Evolutionary conservation across 495 filamentous ascomycete genomes (phyloP).

Genomic region (Zalerion maritima): DNA sequence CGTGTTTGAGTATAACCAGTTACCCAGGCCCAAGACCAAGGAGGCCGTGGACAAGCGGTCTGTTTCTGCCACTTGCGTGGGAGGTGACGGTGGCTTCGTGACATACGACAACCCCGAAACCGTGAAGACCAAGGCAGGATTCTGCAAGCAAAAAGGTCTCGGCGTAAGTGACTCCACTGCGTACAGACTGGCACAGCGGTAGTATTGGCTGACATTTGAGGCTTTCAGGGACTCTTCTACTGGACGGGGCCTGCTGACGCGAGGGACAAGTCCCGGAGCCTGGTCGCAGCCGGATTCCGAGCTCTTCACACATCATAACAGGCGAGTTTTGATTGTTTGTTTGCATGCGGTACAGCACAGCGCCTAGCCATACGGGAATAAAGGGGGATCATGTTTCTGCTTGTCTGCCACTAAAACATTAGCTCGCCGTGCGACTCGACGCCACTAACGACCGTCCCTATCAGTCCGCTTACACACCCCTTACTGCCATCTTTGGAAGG

Average conservation of each 20-base stretch:
- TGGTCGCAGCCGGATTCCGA: conserved; percentile 62
- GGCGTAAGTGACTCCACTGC: conserved; percentile 30
- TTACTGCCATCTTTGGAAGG: too few relatives aligned
- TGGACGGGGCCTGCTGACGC: conserved; percentile 80
- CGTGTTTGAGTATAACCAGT: conserved; percentile 64
- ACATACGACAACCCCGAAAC: conserved; percentile 76
- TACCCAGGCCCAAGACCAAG: conserved; percentile 55
- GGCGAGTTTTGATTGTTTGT: too few relatives aligned
- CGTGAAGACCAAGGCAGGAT: conserved; percentile 73
- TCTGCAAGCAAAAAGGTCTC: conserved; percentile 58
- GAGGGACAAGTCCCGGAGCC: conserved; percentile 45
- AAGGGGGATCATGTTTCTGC: too few relatives aligned
- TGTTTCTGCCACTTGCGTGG: conserved; percentile 61
- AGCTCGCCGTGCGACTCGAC: too few relatives aligned
- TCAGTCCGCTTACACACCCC: too few relatives aligned
- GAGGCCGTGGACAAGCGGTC: conserved; percentile 52
- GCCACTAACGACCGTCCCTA: too few relatives aligned
- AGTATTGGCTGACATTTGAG: conserved; percentile 5
- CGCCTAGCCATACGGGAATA: too few relatives aligned
- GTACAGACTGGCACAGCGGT: neutral
- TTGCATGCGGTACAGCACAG: too few relatives aligned
- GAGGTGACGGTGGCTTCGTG: conserved; percentile 73
- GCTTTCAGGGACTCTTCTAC: conserved; percentile 60
- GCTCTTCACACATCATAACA: conserved; percentile 47
- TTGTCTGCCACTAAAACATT: too few relatives aligned